These are phyloP conservation scores for Monilinia fructicola DNA, from an alignment of 2,329 filamentous ascomycete genomes.

Conservation along the genomic window DNA sequence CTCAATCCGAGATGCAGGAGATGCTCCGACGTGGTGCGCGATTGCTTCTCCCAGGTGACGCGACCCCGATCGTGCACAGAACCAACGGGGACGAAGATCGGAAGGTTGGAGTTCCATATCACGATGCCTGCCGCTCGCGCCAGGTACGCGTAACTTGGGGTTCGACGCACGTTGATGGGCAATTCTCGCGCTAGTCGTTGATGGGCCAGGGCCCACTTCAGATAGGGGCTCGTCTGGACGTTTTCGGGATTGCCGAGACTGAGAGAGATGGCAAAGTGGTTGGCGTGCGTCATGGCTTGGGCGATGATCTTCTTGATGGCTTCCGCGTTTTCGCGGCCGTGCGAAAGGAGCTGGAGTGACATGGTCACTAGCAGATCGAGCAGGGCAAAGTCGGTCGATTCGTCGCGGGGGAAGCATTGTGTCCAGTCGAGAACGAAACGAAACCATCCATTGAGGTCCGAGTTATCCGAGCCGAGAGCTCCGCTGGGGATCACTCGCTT, in stretches of 20 bases:
- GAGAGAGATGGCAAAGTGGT: not conserved
- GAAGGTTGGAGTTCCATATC: not conserved
- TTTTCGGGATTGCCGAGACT: not conserved
- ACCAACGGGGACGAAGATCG: not conserved
- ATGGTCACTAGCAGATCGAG: not conserved
- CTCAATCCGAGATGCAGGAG: not conserved
- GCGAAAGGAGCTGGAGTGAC: not conserved
- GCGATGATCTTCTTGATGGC: not conserved
- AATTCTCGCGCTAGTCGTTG: conserved; percentile 1
- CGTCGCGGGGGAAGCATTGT: not conserved
- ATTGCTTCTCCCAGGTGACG: not conserved
- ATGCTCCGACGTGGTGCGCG: not conserved
- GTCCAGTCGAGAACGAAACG: not conserved
- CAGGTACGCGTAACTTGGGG: not conserved
- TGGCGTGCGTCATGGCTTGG: not conserved
- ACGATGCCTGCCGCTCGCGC: not conserved
- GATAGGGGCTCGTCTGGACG: conserved; percentile 5
- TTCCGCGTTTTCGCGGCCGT: not conserved
- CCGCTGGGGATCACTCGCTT: not conserved
- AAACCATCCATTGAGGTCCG: not conserved
- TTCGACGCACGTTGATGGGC: not conserved
- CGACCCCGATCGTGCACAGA: not conserved
- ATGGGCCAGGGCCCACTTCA: not conserved
- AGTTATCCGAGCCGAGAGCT: not conserved
- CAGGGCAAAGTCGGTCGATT: not conserved